These are phyloP conservation scores for Gremmenia infestans DNA, from an alignment of 2,329 filamentous ascomycete genomes.

Conservation along the genomic window DNA sequence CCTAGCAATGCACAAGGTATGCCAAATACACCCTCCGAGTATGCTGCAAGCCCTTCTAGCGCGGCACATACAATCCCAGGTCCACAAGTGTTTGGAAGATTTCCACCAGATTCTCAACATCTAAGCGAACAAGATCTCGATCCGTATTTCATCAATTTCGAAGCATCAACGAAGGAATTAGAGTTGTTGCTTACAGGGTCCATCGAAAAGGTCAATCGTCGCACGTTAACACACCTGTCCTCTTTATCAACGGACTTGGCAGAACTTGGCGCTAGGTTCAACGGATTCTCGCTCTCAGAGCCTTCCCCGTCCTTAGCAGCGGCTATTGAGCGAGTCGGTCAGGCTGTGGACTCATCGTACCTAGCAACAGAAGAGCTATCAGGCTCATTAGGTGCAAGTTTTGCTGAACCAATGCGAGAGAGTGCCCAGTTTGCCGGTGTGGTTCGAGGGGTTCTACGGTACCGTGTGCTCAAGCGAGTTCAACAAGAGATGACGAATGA, in stretches of 20 bases:
- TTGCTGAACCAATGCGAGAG: constrained; percentile 96
- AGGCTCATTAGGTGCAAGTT: constrained; percentile 80
- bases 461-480: constrained; percentile 86
- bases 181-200: constrained; percentile 84
- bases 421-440: constrained; percentile 96
- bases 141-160: constrained; percentile 92
- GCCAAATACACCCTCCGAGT: constrained; percentile 48
- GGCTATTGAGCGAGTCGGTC: constrained; percentile 89
- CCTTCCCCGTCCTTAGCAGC: constrained; percentile 82
- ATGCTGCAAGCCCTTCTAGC: constrained; percentile 43
- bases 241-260: constrained; percentile 81
- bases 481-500: constrained; percentile 97
- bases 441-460: constrained; percentile 81
- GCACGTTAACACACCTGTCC: constrained; percentile 80
- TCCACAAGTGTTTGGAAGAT: constrained; percentile 65
- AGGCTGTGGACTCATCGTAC: constrained; percentile 93
- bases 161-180: constrained; percentile 84
- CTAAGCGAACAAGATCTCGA: constrained; percentile 88
- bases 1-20: constrained; percentile 43
- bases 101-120: constrained; percentile 72
- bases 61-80: constrained; percentile 54
- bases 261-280: constrained; percentile 92
- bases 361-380: constrained; percentile 92
- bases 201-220: constrained; percentile 94
- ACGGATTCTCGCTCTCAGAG: constrained; percentile 93